Base-by-base conservation (phyloP, 352 stramenopile genomes). In the Peronospora farinosa region DNA sequence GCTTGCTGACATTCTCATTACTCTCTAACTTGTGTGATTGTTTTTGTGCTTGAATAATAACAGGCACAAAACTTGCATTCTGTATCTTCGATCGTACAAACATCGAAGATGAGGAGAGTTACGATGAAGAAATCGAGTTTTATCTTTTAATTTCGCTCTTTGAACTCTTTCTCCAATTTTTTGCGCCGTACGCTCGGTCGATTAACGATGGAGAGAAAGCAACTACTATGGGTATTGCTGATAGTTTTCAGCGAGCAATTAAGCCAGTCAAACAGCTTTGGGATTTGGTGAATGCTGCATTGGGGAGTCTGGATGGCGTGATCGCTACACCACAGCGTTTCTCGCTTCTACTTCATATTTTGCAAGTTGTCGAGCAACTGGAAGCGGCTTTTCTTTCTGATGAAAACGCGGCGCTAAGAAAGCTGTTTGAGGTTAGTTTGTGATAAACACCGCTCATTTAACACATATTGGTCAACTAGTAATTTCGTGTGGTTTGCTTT, bases 61-160 rank as follows among this genome's bases (percentile, higher is more conserved):
- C 44, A 80, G 71, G 65, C 23, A 64, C 61, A 8, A 87, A 87
- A 40, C 65, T 87, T 30, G 57, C 78, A 12, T 87, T 87, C 40
- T 78, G 63, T 23, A 80, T 87, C 28, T 85, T 84, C 42, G 76
- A 87, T 27, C 73, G 73, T 21, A 83, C 66, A 0, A 71, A 85
- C 30, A 70, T 84, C 4, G 76, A 87, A 40, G 75, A 87, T 43
- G 76, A 84, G 23, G 77, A 88, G 31, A 76, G 67, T 31, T 86
- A 83, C 51, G 77, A 88, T 25, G 77, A 88, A 58, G 74, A 88
- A 46, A 71, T 84, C 37, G 77, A 86, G 57, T 83, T 83, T 32
- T 69, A 84, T 15, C 50, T 84, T 8, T 53, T 85, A 19, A 75
- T 82, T 27, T 68, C 74, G 10, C 39, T 86, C 9, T 65, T 68